phyloP scores from a whole-genome alignment of 83 land plant species.

The Isoetes engelmannii region DNA sequence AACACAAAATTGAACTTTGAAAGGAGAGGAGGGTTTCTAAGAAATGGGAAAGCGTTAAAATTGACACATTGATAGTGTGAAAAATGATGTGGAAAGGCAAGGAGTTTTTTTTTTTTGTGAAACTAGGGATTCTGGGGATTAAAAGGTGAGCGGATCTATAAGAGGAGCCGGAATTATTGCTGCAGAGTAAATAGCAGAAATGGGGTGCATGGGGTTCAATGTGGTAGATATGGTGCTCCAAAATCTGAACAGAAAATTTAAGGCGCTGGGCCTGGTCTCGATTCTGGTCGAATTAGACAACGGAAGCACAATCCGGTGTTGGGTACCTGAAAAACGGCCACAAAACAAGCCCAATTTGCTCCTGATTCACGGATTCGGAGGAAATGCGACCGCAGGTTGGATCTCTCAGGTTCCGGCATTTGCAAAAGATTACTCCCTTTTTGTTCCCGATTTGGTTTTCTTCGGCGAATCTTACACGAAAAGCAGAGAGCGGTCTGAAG shows the following conservation, averaged over 20 bases:
- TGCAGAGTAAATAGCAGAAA: too few relatives aligned
- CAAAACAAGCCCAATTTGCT: conserved; percentile 46
- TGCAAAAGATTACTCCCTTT: conserved; percentile 44
- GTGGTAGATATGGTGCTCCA: neutral
- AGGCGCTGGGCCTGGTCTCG: conserved; percentile 34
- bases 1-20: too few relatives aligned
- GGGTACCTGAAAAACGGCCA: conserved; percentile 44
- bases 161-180: too few relatives aligned
- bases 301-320: conserved; percentile 58
- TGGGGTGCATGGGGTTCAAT: conserved; percentile 4
- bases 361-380: conserved; percentile 71
- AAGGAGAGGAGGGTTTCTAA: too few relatives aligned
- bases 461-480: conserved; percentile 50
- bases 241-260: neutral
- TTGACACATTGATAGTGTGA: too few relatives aligned
- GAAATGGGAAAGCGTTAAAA: too few relatives aligned
- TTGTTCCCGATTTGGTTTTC: conserved; percentile 69
- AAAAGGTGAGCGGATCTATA: too few relatives aligned
- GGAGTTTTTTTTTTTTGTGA: too few relatives aligned
- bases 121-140: too few relatives aligned
- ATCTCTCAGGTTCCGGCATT: conserved; percentile 52
- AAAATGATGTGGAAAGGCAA: too few relatives aligned
- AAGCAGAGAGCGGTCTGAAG: conserved; percentile 37
- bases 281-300: conserved; percentile 49
- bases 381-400: conserved; percentile 66